Evolutionary conservation across 2,329 filamentous ascomycete species (phyloP).

Genomic region (Ophiostoma sp.): DNA sequence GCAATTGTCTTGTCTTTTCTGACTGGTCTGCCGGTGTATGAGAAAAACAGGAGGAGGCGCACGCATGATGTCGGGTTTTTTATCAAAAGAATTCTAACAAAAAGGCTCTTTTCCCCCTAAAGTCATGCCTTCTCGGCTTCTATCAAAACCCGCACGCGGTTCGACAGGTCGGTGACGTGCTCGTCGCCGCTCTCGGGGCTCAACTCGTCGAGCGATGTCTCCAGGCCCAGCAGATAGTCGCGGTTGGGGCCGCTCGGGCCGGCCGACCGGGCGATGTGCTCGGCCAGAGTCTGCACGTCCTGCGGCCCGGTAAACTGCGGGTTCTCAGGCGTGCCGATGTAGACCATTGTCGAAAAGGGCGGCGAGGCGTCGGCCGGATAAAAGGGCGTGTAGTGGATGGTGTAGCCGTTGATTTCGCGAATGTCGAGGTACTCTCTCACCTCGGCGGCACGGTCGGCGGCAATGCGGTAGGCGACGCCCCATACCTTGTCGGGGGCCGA

Average conservation of each 20-base stretch:
- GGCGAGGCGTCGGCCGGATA: constrained; percentile 50
- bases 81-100: neutral
- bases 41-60: neutral
- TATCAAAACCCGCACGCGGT: constrained; percentile 53
- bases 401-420: constrained; percentile 95
- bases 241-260: constrained; percentile 86
- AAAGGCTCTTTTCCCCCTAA: too few relatives aligned
- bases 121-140: neutral
- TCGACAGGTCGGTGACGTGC: constrained; percentile 78
- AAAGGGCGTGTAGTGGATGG: constrained; percentile 85
- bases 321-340: constrained; percentile 91
- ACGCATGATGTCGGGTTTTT: neutral
- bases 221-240: constrained; percentile 81
- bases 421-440: constrained; percentile 89
- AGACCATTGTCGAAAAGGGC: constrained; percentile 63
- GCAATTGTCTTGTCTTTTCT: neutral
- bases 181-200: constrained; percentile 72
- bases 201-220: constrained; percentile 66
- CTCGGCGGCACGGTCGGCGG: constrained; percentile 63
- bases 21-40: neutral
- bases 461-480: constrained; percentile 89
- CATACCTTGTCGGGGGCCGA: constrained; percentile 65
- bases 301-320: constrained; percentile 86
- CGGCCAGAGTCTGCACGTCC: constrained; percentile 69
- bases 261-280: constrained; percentile 68